Evolutionary conservation across 192 early-diverging fungal genomes (phyloP).

Genomic region (Coemansia sp.): DNA sequence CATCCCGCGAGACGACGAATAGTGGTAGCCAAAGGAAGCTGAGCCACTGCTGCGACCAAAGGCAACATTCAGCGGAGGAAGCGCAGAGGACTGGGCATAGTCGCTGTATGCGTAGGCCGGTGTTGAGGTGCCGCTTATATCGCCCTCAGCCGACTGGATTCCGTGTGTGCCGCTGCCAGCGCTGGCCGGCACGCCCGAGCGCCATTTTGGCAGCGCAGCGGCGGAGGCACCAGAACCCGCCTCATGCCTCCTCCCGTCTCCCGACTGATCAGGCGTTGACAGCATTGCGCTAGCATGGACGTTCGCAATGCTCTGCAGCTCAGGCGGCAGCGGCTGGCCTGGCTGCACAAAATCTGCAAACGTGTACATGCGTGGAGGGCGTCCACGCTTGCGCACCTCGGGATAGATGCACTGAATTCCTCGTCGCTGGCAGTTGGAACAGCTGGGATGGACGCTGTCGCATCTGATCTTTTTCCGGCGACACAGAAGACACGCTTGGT

Average conservation of each 20-base stretch:
- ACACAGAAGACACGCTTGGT: slow-evolving; percentile 53
- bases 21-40: slow-evolving; percentile 6
- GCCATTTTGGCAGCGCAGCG: slow-evolving; percentile 12
- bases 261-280: neutral
- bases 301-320: slow-evolving; percentile 36
- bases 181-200: neutral
- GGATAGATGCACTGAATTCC: slow-evolving; percentile 56
- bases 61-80: slow-evolving; percentile 37
- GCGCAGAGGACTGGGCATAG: slow-evolving; percentile 22
- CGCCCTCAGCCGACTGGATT: neutral
- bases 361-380: slow-evolving; percentile 54
- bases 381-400: slow-evolving; percentile 48
- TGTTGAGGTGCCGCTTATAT: slow-evolving; percentile 29
- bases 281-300: slow-evolving; percentile 47
- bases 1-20: slow-evolving; percentile 10
- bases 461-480: slow-evolving; percentile 55
- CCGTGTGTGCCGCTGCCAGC: neutral
- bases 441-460: slow-evolving; percentile 50
- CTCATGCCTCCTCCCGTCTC: neutral
- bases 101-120: slow-evolving; percentile 27
- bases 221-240: neutral
- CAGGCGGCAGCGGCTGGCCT: slow-evolving; percentile 51
- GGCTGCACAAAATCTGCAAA: slow-evolving; percentile 53
- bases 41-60: slow-evolving; percentile 21
- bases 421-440: slow-evolving; percentile 49